Base-by-base conservation (phyloP, 352 stramenopile genomes). In the Vaucheria bursata region DNA sequence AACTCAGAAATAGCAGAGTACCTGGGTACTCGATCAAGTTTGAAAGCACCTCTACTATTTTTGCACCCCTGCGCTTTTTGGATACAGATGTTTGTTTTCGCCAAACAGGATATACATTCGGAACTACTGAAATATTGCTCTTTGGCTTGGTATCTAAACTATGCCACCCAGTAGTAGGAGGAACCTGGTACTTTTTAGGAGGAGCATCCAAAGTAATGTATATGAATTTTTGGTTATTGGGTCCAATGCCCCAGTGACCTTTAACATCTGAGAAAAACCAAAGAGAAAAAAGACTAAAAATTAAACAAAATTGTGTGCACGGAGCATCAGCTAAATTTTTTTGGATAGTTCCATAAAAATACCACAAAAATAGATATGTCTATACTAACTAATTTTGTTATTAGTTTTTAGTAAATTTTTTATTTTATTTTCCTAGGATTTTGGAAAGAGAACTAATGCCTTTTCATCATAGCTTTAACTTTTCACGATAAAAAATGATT, bases 1-100 rank as follows among this genome's bases (percentile, higher is more conserved):
- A 65, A 8, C 29, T 25, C n/a, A 82, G 72, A 0, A 82, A 29
- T 59, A 82, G 0, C 35, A 40, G 34, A 35, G 77, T 80, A 0
- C 38, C 77, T 0, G 77, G 77, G 32, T 70, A 34, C 7, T 34
- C 65, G 1, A 65, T 4, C 29, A 81, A 38, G 32, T 75, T 73
- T 3, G 40, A n/a, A 6, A 74, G 70, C 18, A 31, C 12, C 25
- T 18, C 45, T 59, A 59, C 45, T 18, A 18, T 59, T 25, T 25
- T 25, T 25, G 45, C 45, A 18, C 45, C 12, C 45, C 45, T 18
- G 12, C 45, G 45, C 45, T 25, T 18, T 25, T 59, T 18, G 12
- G 45, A 18, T 25, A 18, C 45, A 59, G 12, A 18, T 18, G 12
- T 25, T 25, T 18, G 45, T 25, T 18, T 18, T 25, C 12, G 45